A percentile compares a stretch with the other conserved stretches of the same genome.
These are phyloP conservation scores for Ormosia semicastrata DNA, from an alignment of 306 rosid genomes.

Conservation along the genomic window DNA sequence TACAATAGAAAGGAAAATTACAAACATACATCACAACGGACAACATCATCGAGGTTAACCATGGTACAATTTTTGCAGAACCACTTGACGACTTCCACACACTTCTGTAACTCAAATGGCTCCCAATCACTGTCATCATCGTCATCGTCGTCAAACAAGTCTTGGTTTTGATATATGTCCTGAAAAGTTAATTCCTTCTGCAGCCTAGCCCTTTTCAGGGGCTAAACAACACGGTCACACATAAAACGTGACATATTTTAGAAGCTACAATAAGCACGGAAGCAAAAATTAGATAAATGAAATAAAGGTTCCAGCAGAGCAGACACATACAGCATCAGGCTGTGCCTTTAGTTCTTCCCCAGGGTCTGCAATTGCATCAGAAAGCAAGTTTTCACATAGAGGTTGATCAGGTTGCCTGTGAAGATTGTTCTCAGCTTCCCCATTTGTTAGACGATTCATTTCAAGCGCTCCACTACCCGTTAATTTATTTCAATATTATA, in stretches of 20 bases:
- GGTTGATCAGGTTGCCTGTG: slow-evolving; percentile 41
- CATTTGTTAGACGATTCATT: slow-evolving; percentile 44
- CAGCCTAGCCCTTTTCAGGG: slow-evolving; percentile 50
- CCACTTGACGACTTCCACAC: slow-evolving; percentile 69
- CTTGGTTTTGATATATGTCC: slow-evolving; percentile 59
- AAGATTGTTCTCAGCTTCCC: slow-evolving; percentile 53
- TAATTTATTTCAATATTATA: not conserved
- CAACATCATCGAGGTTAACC: slow-evolving; percentile 50
- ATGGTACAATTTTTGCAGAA: slow-evolving; percentile 85
- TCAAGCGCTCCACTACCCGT: slow-evolving; percentile 40
- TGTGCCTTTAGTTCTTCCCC: slow-evolving; percentile 24
- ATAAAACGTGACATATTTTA: not conserved
- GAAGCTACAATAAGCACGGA: not conserved
- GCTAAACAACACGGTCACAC: slow-evolving; percentile 29
- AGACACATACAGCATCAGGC: slow-evolving; percentile 37
- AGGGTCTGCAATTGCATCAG: slow-evolving; percentile 38
- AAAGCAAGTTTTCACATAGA: slow-evolving; percentile 29
- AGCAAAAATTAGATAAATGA: not conserved
- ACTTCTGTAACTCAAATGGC: slow-evolving; percentile 54
- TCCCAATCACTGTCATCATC: slow-evolving; percentile 91
- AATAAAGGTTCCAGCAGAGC: slow-evolving; percentile 19
- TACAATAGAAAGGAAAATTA: slow-evolving; percentile 21
- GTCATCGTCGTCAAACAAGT: slow-evolving; percentile 52
- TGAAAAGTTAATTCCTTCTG: slow-evolving; percentile 68
- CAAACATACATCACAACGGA: slow-evolving; percentile 71